Evolutionary conservation across 2,329 filamentous ascomycete species (phyloP).

Genomic region (Orbilia brochopaga): DNA sequence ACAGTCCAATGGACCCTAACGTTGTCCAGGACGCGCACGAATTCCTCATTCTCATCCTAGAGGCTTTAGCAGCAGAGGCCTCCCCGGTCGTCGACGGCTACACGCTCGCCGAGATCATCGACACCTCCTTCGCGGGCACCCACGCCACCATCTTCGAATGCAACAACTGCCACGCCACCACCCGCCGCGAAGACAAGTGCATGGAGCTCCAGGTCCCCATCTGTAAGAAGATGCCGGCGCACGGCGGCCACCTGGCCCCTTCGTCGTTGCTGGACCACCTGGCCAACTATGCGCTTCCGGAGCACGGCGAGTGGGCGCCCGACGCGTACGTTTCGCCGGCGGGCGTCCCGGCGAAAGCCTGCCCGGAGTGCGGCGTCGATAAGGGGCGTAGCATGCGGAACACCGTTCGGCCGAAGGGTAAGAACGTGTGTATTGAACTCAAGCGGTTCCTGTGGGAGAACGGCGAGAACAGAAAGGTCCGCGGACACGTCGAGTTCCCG

Average conservation of each 20-base stretch:
- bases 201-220: slow-evolving; percentile 44
- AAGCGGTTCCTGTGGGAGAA: slow-evolving; percentile 43
- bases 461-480: slow-evolving; percentile 40
- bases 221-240: slow-evolving; percentile 25
- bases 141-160: slow-evolving; percentile 42
- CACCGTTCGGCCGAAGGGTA: slow-evolving; percentile 30
- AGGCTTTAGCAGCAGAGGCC: slow-evolving; percentile 19
- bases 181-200: slow-evolving; percentile 33
- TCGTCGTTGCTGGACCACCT: slow-evolving; percentile 25
- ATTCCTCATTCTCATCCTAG: slow-evolving; percentile 36
- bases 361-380: slow-evolving; percentile 36
- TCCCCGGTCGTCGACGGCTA: slow-evolving; percentile 32
- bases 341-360: slow-evolving; percentile 19
- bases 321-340: slow-evolving; percentile 17
- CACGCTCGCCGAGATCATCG: slow-evolving; percentile 30
- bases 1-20: slow-evolving; percentile 34
- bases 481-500: slow-evolving; percentile 35
- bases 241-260: slow-evolving; percentile 14
- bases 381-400: slow-evolving; percentile 35
- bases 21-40: slow-evolving; percentile 45
- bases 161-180: slow-evolving; percentile 40
- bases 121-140: slow-evolving; percentile 27
- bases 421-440: slow-evolving; percentile 40
- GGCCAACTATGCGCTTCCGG: slow-evolving; percentile 25
- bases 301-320: slow-evolving; percentile 31